Conservation (phyloP, 768 basidiomycete genomes). For the Mrakia gelida region DNA sequence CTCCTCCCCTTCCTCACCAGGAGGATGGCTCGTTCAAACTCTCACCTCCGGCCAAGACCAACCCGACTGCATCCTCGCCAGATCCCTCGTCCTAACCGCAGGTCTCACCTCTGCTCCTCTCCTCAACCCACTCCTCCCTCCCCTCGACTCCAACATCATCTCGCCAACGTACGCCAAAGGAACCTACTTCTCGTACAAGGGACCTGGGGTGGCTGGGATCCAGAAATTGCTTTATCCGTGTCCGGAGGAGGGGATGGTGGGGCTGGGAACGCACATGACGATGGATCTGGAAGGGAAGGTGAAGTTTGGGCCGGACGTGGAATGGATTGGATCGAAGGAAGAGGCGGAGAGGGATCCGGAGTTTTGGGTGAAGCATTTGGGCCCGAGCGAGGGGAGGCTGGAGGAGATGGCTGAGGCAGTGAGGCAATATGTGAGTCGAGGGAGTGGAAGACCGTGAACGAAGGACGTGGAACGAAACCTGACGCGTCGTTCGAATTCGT, state of each 20-base stretch:
- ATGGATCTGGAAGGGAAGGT: slow-evolving; percentile 77
- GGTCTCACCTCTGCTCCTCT: slow-evolving; percentile 38
- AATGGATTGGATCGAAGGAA: slow-evolving; percentile 58
- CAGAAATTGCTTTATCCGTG: slow-evolving; percentile 86
- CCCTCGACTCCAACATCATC: slow-evolving; percentile 26
- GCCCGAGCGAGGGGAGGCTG: slow-evolving; percentile 58
- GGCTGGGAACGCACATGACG: slow-evolving; percentile 87
- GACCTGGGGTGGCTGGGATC: slow-evolving; percentile 65
- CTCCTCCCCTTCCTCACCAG: not conserved
- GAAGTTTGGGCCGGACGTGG: slow-evolving; percentile 87
- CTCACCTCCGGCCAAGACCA: slow-evolving; percentile 28
- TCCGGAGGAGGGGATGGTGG: slow-evolving; percentile 64
- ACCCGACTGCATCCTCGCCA: slow-evolving; percentile 33
- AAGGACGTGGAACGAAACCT: not conserved
- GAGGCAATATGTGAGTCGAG: slow-evolving; percentile 52
- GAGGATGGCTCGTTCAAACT: slow-evolving; percentile 35
- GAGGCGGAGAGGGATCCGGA: slow-evolving; percentile 54
- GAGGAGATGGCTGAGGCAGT: slow-evolving; percentile 67
- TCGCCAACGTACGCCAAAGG: slow-evolving; percentile 49
- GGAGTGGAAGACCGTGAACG: slow-evolving; percentile 18
- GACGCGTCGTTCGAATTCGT: not conserved
- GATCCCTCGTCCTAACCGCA: slow-evolving; percentile 34
- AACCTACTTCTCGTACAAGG: slow-evolving; percentile 81
- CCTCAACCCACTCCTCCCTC: slow-evolving; percentile 37
- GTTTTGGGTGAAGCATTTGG: slow-evolving; percentile 69